phyloP scores from a whole-genome alignment of 2,329 filamentous ascomycete species.

The Colletotrichum limetticola region DNA sequence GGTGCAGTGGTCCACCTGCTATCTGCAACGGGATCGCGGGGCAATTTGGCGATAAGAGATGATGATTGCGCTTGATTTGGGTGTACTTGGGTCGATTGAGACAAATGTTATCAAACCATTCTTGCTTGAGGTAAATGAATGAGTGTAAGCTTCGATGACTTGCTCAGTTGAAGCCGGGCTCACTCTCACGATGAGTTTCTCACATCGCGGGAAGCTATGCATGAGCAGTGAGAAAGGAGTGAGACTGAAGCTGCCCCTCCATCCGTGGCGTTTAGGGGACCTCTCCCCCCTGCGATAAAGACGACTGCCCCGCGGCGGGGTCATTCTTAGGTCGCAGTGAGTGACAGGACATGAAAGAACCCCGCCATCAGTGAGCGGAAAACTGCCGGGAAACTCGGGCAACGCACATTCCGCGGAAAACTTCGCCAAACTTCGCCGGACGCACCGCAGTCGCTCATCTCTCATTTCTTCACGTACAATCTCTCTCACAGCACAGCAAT shows the following conservation, averaged over 20 bases:
- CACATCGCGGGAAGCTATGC: background rate
- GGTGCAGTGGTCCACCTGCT: conserved; percentile 20
- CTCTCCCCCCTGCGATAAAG: background rate
- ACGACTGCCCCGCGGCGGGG: conserved; percentile 11
- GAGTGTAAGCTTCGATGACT: background rate
- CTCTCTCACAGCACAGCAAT: background rate
- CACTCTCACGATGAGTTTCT: background rate
- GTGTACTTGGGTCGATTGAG: background rate
- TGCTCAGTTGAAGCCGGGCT: background rate
- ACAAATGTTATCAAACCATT: background rate
- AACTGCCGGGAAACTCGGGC: conserved; percentile 6
- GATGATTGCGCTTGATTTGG: background rate
- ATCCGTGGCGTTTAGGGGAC: background rate
- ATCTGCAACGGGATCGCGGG: conserved; percentile 27
- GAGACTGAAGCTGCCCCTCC: conserved; percentile 5
- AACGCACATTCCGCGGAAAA: background rate
- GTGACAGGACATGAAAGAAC: background rate
- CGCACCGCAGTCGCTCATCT: conserved; percentile 1
- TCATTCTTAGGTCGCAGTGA: background rate
- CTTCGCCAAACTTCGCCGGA: conserved; percentile 27
- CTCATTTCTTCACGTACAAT: background rate
- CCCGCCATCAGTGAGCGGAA: conserved; percentile 20
- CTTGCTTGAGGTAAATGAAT: background rate
- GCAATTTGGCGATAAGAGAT: background rate
- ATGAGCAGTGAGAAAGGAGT: background rate